phyloP scores from a whole-genome alignment of 208 protist species.

The Crithidia mellificae region DNA sequence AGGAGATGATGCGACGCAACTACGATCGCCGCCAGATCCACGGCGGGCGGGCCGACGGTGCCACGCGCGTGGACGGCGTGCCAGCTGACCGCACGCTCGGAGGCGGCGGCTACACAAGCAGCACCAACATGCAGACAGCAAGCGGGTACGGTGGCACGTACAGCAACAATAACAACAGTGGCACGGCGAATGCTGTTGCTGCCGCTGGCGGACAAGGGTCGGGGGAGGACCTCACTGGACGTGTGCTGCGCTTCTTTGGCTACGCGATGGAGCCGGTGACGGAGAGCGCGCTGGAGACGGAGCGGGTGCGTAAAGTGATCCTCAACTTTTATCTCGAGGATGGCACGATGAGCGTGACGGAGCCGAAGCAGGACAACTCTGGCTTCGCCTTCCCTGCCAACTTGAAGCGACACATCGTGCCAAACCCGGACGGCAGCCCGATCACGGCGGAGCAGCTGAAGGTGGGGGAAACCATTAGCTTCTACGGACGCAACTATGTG shows the following conservation, averaged over 20 bases:
- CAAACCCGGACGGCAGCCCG: conserved; percentile 61
- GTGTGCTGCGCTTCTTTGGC: conserved; percentile 94
- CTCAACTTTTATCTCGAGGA: conserved; percentile 95
- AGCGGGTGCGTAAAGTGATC: conserved; percentile 90
- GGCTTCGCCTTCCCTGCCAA: conserved; percentile 90
- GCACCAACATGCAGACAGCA: conserved; percentile 2
- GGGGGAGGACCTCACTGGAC: conserved; percentile 54
- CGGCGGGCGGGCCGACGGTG: conserved; percentile 40
- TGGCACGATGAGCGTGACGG: conserved; percentile 92
- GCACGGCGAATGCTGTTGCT: background rate
- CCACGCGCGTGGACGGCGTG: conserved; percentile 55
- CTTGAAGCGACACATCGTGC: conserved; percentile 92
- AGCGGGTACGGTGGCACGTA: conserved; percentile 16
- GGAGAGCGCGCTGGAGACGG: conserved; percentile 87
- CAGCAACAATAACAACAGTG: background rate
- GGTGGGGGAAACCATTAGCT: conserved; percentile 85
- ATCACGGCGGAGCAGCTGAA: conserved; percentile 83
- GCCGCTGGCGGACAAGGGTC: conserved; percentile 5
- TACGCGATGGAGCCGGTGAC: conserved; percentile 95
- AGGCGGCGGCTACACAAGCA: conserved; percentile 31
- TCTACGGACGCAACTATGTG: conserved; percentile 94
- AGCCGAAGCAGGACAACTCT: conserved; percentile 91
- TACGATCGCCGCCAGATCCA: conserved; percentile 83
- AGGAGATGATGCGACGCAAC: conserved; percentile 91
- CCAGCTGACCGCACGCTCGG: conserved; percentile 51